Evolutionary conservation across 2,329 filamentous ascomycete species (phyloP).

Genomic region (Juglanconis oblonga): DNA sequence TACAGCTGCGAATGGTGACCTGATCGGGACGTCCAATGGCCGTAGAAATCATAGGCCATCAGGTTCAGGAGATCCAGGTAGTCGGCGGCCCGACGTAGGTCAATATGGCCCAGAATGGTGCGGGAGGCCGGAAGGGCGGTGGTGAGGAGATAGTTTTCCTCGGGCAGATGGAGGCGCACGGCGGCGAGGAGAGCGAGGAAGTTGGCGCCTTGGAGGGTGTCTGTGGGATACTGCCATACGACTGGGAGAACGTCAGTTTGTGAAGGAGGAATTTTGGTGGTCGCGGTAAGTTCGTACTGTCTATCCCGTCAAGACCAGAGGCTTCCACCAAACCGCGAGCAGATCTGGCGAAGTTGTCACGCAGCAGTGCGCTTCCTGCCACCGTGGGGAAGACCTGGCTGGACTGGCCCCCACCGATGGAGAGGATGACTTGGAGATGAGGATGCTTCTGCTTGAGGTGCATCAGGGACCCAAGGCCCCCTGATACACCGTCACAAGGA

Average conservation of each 20-base stretch:
- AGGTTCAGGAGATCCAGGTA: conserved; percentile 76
- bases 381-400: conserved; percentile 66
- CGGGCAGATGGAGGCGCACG: conserved; percentile 64
- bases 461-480: conserved; percentile 71
- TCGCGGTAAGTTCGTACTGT: conserved; percentile 53
- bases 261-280: neutral
- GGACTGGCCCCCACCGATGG: conserved; percentile 67
- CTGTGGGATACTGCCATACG: conserved; percentile 75
- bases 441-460: conserved; percentile 68
- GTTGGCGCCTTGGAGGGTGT: conserved; percentile 63
- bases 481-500: conserved; percentile 67
- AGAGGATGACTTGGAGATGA: conserved; percentile 72
- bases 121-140: conserved; percentile 68
- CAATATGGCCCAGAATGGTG: conserved; percentile 66
- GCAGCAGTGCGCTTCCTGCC: conserved; percentile 55
- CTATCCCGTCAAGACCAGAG: conserved; percentile 71
- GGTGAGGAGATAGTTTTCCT: conserved; percentile 66
- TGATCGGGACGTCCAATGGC: conserved; percentile 63
- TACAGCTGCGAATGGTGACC: conserved; percentile 78
- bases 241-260: conserved; percentile 45
- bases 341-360: conserved; percentile 69
- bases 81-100: conserved; percentile 58
- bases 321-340: conserved; percentile 66
- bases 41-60: conserved; percentile 78
- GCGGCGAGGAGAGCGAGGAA: conserved; percentile 67